Conservation (phyloP, 1,284 basidiomycete species). For the Fistulina hepatica region DNA sequence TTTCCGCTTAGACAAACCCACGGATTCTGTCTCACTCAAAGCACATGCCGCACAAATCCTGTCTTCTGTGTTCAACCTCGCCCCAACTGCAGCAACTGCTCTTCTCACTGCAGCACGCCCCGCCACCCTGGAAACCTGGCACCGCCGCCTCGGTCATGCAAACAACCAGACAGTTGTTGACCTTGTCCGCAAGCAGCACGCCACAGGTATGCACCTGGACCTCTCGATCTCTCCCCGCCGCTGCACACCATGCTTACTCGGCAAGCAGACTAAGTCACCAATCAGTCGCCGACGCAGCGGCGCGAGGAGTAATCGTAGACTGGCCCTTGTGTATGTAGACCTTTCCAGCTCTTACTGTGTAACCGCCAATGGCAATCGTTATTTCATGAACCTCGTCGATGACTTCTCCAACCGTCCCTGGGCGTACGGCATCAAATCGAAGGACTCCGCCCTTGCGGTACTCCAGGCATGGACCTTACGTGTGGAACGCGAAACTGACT, state of each 20-base stretch:
- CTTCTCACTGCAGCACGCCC: no score
- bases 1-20: background rate
- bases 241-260: background rate
- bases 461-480: background rate
- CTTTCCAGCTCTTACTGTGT: background rate
- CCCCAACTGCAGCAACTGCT: no score
- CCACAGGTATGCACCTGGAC: constrained; percentile 7
- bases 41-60: background rate
- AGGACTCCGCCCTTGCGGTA: background rate
- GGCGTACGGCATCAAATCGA: background rate
- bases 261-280: background rate
- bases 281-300: background rate
- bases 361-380: background rate
- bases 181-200: background rate
- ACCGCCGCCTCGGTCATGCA: constrained; percentile 5
- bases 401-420: background rate
- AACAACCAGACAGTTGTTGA: constrained; percentile 4
- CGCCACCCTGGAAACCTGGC: constrained; percentile 4
- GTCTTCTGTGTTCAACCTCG: no score
- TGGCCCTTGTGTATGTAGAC: background rate
- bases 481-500: background rate
- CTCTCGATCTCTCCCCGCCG: no score
- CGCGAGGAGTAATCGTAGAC: background rate
- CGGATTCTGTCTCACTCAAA: background rate
- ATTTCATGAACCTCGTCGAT: background rate